Percentiles rank a stretch among this genome's conserved stretches.
Evolutionary conservation across 495 filamentous ascomycete genomes (phyloP).

Genomic region (Hypoxylon cercidicola): DNA sequence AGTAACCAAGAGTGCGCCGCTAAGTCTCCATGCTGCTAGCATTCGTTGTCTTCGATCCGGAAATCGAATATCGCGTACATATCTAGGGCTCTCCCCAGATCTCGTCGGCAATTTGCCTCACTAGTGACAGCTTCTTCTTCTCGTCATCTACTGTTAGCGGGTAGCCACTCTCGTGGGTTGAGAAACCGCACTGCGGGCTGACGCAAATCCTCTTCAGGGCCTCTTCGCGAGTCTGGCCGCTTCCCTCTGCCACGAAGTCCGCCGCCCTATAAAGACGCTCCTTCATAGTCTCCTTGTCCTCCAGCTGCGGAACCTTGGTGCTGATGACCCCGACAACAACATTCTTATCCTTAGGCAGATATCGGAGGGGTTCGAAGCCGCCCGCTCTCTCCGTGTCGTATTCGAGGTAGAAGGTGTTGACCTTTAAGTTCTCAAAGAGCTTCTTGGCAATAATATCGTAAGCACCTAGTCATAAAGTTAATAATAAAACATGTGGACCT

Average conservation of each 20-base stretch:
- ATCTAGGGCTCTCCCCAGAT: slow-evolving; percentile 72
- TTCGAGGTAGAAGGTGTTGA: slow-evolving; percentile 64
- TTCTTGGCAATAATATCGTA: no score
- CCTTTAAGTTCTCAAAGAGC: no score
- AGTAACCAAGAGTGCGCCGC: slow-evolving; percentile 33
- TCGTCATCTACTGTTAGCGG: slow-evolving; percentile 71
- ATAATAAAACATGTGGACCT: no score
- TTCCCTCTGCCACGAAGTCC: slow-evolving; percentile 75
- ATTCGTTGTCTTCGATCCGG: slow-evolving; percentile 5
- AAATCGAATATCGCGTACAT: slow-evolving; percentile 9
- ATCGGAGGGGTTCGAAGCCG: slow-evolving; percentile 80
- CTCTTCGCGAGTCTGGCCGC: slow-evolving; percentile 68
- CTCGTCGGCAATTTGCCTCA: slow-evolving; percentile 75
- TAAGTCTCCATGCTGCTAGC: slow-evolving; percentile 4
- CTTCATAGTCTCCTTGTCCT: slow-evolving; percentile 80
- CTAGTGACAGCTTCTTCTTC: slow-evolving; percentile 74
- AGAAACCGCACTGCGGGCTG: slow-evolving; percentile 85
- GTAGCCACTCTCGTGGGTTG: slow-evolving; percentile 75
- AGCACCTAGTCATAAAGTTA: no score
- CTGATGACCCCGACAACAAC: slow-evolving; percentile 81
- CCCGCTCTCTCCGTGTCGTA: slow-evolving; percentile 82
- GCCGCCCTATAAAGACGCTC: slow-evolving; percentile 73
- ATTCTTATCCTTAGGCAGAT: slow-evolving; percentile 76
- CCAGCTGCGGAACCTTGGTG: slow-evolving; percentile 76
- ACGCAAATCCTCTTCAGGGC: slow-evolving; percentile 75